Base-by-base conservation (phyloP, 2,329 filamentous ascomycete species). In the Botrytis tulipae region DNA sequence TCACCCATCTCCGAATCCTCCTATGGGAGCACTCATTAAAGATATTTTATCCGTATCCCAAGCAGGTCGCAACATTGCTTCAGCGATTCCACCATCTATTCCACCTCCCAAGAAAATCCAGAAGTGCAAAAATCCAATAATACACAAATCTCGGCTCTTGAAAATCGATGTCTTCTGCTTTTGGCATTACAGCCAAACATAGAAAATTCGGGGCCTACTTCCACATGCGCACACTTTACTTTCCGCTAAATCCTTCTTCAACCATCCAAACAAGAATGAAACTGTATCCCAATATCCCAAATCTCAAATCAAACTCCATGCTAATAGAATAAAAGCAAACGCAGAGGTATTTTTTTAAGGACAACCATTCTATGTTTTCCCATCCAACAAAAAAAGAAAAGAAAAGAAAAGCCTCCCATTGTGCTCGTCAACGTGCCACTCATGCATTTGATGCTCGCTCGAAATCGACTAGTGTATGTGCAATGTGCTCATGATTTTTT, bases 71-170 rank as follows among this genome's bases (percentile, higher is more conserved):
- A 60, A 37, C 42, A 67, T 62, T 40, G 37, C 22, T 63, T 42
- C 44, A 29, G 25, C 37, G 29, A 57, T 14, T 70, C 70, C 29
- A 42, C 60, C 60, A n/a, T 35, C 57, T 37, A 70, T 46, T n/a
- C 60, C 68, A 51, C 22, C 40, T n/a, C 29, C n/a, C 72, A 60
- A 60, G 6, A 10, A 60, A 59, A 66, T 68, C 46, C 72, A 65
- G 44, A 62, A 70, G 59, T 51, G 16, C 70, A 48, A 46, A 60
- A 44, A 68, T 70, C 73, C 71, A 73, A 73, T 46, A 63, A 75
- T 65, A 76, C 76, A 78, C 74, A 78, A 76, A 76, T 73, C 77
- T 79, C 78, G 79, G 78, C 79, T 75, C 79, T 79, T 80, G 78
- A 79, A 77, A 77, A 77, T 76, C 74, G 76, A 76, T 77, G 54